Conservation (phyloP, 495 filamentous ascomycete genomes). For the Aspergillus nanangensis region DNA sequence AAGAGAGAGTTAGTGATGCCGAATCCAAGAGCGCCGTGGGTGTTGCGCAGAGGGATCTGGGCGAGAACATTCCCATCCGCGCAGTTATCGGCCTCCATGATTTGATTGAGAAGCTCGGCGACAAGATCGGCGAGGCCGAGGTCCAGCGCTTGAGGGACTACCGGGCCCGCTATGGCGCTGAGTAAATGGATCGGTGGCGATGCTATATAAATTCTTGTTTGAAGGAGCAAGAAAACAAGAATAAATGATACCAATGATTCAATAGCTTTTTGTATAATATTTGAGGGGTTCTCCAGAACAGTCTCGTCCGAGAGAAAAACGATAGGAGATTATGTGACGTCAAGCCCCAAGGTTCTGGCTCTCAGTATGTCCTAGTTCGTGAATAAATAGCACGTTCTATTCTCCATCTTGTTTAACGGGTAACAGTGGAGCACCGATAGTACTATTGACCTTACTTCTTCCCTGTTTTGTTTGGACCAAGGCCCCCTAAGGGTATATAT, state of each 20-base stretch:
- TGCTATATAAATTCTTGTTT: no score
- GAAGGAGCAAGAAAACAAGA: no score
- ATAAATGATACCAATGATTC: neutral
- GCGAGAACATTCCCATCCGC: conserved; percentile 40
- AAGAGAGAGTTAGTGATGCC: conserved; percentile 67
- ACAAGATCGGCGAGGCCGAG: conserved; percentile 51
- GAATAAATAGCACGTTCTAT: no score
- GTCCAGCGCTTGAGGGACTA: conserved; percentile 74
- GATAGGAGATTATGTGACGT: no score
- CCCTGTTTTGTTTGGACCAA: no score
- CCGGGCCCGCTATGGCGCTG: conserved; percentile 55
- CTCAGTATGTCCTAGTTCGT: no score
- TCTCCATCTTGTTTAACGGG: no score
- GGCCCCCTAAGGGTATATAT: no score
- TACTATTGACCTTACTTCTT: no score
- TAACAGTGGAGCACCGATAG: no score
- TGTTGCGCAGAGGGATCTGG: conserved; percentile 65
- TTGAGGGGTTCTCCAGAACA: neutral
- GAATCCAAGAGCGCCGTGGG: conserved; percentile 67
- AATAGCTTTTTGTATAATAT: neutral
- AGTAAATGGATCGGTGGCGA: neutral
- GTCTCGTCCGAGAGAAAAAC: no score
- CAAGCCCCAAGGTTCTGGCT: no score
- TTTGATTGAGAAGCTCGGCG: conserved; percentile 61
- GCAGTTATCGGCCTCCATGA: conserved; percentile 64